Evolutionary conservation across 2,329 filamentous ascomycete species (phyloP), one percentile per base, ranked within the genome.

Genomic region (Colletotrichum sp.): DNA sequence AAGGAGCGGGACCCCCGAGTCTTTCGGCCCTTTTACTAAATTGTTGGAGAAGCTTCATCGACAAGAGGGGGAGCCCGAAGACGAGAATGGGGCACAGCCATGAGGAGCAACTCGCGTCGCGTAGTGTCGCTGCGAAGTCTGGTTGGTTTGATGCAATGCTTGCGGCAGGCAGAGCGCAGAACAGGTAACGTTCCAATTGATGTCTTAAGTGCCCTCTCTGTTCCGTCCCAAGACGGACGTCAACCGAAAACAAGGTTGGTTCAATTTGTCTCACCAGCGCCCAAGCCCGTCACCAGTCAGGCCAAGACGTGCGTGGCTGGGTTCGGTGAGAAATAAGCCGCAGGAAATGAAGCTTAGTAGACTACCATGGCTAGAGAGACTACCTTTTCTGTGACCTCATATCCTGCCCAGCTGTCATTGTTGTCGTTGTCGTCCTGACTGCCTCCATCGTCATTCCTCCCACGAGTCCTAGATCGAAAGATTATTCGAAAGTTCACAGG

Each of bases 1-100:
- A 76, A 69, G 70, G 5, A 34, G 73, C 49, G 70, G 70, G 57
- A 61, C 49, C 16, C 19, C 29, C 57, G 22, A 76, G 44, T 49
- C 32, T 73, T 73, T 76, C 70, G 73, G 73, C 70, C 70, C 70
- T 32, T 76, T 73, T 76, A 64, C 57, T n/a, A 36, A 27, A 27
- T 36, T 55, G 27, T 27, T 52, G 36, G 63, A 49, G 64, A 13
- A 73, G n/a, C 72, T 57, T 39, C 36, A 27, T 63, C 13, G 25
- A 6, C n/a, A 6, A 29, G 19, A 25, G 9, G 39, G 22, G 52
- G 29, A 27, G 27, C n/a, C 7, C 29, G 57, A 57, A 16, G 29
- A 15, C 12, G 27, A 29, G 15, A 19, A 44, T 15, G 29, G 44
- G 36, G 19, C 36, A 39, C 16, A 16, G 27, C 11, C 36, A 3